These are phyloP conservation scores for Neonectria sp. DNA, from an alignment of 2,329 filamentous ascomycete species.

Conservation along the genomic window DNA sequence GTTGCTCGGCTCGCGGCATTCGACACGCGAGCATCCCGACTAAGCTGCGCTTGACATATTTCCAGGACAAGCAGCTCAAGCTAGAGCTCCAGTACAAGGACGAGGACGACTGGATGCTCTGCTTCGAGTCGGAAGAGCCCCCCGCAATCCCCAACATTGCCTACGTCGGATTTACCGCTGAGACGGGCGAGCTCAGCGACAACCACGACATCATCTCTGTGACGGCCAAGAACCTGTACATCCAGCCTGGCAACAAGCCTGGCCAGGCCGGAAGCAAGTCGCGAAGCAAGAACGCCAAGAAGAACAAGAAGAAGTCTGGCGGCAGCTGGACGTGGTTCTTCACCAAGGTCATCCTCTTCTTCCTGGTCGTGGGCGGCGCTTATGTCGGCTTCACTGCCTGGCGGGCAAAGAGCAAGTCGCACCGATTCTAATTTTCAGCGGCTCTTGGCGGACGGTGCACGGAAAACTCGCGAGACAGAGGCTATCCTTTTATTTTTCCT, in stretches of 20 bases:
- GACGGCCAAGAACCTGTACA: constrained; percentile 90
- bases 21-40: constrained; percentile 85
- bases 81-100: constrained; percentile 96
- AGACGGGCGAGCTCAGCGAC: constrained; percentile 96
- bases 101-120: constrained; percentile 89
- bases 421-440: constrained; percentile 66
- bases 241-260: constrained; percentile 63
- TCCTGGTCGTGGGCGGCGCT: constrained; percentile 76
- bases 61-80: constrained; percentile 93
- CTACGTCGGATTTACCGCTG: constrained; percentile 84
- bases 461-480: constrained; percentile 16
- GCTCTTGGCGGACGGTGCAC: background rate
- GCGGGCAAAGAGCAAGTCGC: constrained; percentile 75
- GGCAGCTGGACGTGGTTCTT: constrained; percentile 76
- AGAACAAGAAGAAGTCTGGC: constrained; percentile 55
- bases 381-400: constrained; percentile 93
- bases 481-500: constrained; percentile 23
- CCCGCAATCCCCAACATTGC: constrained; percentile 84
- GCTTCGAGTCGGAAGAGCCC: constrained; percentile 82
- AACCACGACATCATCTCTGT: constrained; percentile 97
- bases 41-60: constrained; percentile 92
- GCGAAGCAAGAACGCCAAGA: constrained; percentile 53
- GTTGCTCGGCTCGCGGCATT: constrained; percentile 94
- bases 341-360: constrained; percentile 86
- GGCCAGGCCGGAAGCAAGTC: constrained; percentile 56